Percentiles rank a stretch among this genome's conserved stretches.
These are phyloP conservation scores for Trichoderma sp. DNA, from an alignment of 2,329 filamentous ascomycete genomes.

Conservation along the genomic window DNA sequence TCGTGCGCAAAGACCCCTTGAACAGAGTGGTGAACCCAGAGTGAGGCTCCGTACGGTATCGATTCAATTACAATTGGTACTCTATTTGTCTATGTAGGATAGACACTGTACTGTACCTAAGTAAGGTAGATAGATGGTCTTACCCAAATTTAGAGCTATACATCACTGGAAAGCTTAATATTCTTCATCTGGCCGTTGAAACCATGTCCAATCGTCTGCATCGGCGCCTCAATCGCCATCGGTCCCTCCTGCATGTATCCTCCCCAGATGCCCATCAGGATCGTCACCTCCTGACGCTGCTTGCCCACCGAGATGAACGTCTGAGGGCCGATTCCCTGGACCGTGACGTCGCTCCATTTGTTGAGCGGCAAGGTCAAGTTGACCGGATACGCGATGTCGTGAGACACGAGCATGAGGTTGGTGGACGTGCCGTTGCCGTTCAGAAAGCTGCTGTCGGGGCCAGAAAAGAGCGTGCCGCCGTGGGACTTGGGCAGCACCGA, in stretches of 20 bases:
- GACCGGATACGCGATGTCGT: constrained; percentile 27
- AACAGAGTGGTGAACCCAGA: no score
- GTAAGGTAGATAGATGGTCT: no score
- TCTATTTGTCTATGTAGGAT: no score
- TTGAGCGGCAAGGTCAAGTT: constrained; percentile 28
- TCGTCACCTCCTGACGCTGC: constrained; percentile 27
- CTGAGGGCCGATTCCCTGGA: constrained; percentile 20
- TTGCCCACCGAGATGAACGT: constrained; percentile 23
- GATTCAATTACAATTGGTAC: no score
- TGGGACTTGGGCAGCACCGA: constrained; percentile 37
- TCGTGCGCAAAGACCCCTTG: no score
- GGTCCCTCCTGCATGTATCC: constrained; percentile 25
- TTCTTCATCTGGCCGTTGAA: constrained; percentile 26
- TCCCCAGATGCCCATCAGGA: constrained; percentile 30
- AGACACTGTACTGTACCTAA: no score
- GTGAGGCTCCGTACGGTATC: no score
- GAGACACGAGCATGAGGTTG: constrained; percentile 27
- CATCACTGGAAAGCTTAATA: constrained; percentile 22
- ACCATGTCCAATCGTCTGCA: constrained; percentile 22
- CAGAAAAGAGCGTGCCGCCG: constrained; percentile 28
- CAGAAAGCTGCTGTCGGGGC: constrained; percentile 27
- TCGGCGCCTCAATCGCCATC: constrained; percentile 26
- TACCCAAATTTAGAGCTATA: not conserved
- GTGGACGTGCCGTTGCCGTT: constrained; percentile 26
- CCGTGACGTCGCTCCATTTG: constrained; percentile 29